These are phyloP conservation scores for Colletotrichum tanaceti DNA, from an alignment of 2,329 filamentous ascomycete species.

Conservation along the genomic window DNA sequence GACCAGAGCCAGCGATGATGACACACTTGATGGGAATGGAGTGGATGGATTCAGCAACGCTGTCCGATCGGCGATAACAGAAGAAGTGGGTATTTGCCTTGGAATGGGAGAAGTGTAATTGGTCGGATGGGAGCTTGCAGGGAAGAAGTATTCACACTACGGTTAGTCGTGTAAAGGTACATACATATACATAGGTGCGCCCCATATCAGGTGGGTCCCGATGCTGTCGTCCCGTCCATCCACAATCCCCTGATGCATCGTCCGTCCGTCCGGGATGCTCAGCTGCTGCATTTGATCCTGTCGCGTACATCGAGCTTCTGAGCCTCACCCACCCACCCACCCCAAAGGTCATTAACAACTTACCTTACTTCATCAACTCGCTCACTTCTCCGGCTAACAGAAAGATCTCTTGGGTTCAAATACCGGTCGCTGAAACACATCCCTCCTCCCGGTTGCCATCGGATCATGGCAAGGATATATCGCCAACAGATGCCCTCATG, in stretches of 20 bases:
- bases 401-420: background rate
- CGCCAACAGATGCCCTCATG: conserved; percentile 37
- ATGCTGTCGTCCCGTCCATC: conserved; percentile 26
- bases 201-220: background rate
- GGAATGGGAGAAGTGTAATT: background rate
- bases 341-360: conserved; percentile 11
- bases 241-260: background rate
- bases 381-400: background rate
- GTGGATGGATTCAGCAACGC: background rate
- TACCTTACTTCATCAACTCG: conserved; percentile 8
- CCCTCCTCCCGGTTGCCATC: background rate
- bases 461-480: conserved; percentile 37
- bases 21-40: conserved; percentile 12
- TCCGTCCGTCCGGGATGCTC: conserved; percentile 17
- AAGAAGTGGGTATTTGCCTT: conserved; percentile 14
- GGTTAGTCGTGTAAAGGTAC: background rate
- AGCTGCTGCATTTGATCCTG: conserved; percentile 32
- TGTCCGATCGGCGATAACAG: conserved; percentile 9
- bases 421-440: background rate
- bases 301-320: conserved; percentile 32
- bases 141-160: background rate
- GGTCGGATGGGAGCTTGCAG: fast-evolving
- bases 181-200: fast-evolving
- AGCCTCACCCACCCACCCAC: conserved; percentile 20
- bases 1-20: background rate